Percentiles rank a stretch among this genome's conserved stretches.
Conservation (phyloP, 352 stramenopile species). For the Phytophthora citricola region DNA sequence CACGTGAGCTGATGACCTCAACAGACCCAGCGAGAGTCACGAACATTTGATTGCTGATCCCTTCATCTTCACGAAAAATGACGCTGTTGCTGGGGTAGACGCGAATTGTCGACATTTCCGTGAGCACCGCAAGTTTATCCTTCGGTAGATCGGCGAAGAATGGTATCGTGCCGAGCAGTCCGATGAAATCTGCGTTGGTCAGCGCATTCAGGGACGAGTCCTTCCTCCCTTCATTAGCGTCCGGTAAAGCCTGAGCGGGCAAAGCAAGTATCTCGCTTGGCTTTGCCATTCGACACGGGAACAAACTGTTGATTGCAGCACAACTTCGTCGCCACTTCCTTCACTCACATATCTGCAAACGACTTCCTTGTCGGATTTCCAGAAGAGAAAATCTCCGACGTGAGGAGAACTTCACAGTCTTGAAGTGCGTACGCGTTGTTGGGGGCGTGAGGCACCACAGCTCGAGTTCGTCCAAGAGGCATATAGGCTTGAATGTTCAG, state of each 20-base stretch:
- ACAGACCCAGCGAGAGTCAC: constrained; percentile 70
- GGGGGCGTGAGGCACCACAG: constrained; percentile 5
- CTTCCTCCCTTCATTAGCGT: constrained; percentile 5
- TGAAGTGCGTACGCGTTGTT: constrained; percentile 33
- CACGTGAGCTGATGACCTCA: constrained; percentile 68
- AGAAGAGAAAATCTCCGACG: constrained; percentile 70
- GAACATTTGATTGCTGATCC: constrained; percentile 83
- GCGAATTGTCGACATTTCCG: constrained; percentile 80
- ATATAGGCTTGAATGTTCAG: constrained; percentile 48
- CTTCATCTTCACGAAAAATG: constrained; percentile 81
- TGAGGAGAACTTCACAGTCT: constrained; percentile 38
- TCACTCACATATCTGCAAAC: constrained; percentile 73
- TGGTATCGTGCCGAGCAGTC: constrained; percentile 64
- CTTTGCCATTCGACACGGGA: constrained; percentile 52
- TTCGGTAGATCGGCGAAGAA: constrained; percentile 74
- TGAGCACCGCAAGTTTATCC: constrained; percentile 66
- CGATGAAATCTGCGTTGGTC: constrained; percentile 74
- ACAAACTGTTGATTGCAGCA: constrained; percentile 66
- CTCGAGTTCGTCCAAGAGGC: constrained; percentile 15
- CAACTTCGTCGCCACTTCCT: constrained; percentile 62
- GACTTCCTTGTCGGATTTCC: constrained; percentile 61
- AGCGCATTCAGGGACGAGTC: constrained; percentile 62
- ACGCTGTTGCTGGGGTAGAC: constrained; percentile 72
- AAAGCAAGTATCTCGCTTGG: constrained; percentile 52
- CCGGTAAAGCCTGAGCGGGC: constrained; percentile 13